Evolutionary conservation across 2,329 filamentous ascomycete species (phyloP).

Genomic region (Stachybotrys chartarum): DNA sequence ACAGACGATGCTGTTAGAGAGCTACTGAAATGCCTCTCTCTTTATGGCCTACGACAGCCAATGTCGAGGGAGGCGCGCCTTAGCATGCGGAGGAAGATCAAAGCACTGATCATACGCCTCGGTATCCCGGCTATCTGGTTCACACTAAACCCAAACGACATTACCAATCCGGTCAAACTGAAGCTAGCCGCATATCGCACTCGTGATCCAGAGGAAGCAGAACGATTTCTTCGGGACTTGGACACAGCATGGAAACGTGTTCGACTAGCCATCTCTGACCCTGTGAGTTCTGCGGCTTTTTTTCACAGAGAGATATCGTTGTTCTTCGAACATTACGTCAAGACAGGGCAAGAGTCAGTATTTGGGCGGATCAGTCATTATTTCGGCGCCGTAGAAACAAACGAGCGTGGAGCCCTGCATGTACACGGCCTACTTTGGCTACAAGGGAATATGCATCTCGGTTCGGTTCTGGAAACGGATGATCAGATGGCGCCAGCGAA

Average conservation of each 20-base stretch:
- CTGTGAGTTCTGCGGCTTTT: conserved; percentile 3
- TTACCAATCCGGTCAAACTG: conserved; percentile 7
- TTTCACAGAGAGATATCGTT: conserved; percentile 3
- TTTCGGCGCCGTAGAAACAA: background rate
- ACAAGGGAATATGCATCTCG: background rate
- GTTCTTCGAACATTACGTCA: conserved; percentile 4
- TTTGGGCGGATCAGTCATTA: conserved; percentile 22
- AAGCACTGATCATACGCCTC: conserved; percentile 3
- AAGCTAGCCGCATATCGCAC: conserved; percentile 4
- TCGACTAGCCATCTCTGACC: conserved; percentile 3
- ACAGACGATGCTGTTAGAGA: background rate
- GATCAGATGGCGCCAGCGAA: conserved; percentile 1
- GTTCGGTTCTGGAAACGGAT: background rate
- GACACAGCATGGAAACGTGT: background rate
- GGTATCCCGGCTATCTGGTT: conserved; percentile 6
- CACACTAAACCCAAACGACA: conserved; percentile 6
- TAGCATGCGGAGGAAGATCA: conserved; percentile 4
- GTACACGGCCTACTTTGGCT: background rate
- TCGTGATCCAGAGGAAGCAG: conserved; percentile 1
- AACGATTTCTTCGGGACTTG: background rate
- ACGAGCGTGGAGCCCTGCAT: background rate
- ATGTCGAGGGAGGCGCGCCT: conserved; percentile 5
- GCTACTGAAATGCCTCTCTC: conserved; percentile 1
- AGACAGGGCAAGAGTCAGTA: conserved; percentile 1
- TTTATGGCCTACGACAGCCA: conserved; percentile 1